phyloP scores from a whole-genome alignment of 176 grass and related monocot species.

The Rhipidocladum racemiflorum region DNA sequence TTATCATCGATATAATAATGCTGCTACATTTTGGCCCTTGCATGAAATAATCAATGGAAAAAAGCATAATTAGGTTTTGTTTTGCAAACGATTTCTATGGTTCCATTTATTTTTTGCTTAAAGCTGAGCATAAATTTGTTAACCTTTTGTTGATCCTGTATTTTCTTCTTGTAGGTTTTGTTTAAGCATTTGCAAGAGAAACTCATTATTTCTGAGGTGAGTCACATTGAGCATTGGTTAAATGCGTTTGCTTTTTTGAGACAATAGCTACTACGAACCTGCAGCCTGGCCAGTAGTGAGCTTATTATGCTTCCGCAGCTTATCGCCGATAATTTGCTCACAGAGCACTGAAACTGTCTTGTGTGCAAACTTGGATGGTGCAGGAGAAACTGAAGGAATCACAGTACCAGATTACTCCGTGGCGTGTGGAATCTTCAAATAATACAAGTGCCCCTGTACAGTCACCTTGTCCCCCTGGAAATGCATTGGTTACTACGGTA shows the following conservation, averaged over 20 bases:
- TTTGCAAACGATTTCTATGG: neutral
- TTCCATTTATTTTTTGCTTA: neutral
- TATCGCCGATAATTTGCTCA: constrained; percentile 3
- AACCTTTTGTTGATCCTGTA: neutral
- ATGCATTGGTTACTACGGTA: constrained; percentile 52
- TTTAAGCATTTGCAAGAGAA: constrained; percentile 92
- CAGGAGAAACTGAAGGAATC: constrained; percentile 97
- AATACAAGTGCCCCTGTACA: constrained; percentile 59
- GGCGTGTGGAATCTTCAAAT: constrained; percentile 69
- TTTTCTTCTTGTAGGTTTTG: constrained; percentile 67
- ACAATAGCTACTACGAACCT: constrained; percentile 2
- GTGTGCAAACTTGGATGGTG: constrained; percentile 39
- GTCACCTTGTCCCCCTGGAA: constrained; percentile 54
- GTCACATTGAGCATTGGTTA: constrained; percentile 7
- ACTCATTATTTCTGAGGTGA: constrained; percentile 82
- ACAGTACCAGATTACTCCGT: constrained; percentile 91
- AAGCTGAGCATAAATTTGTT: neutral
- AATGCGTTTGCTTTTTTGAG: constrained; percentile 7
- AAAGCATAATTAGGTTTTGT: neutral
- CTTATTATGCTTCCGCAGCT: constrained; percentile 24
- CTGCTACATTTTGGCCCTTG: neutral
- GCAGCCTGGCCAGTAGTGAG: neutral
- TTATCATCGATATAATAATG: neutral
- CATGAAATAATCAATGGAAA: neutral
- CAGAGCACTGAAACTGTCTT: constrained; percentile 24